Conservation (phyloP, 2,329 filamentous ascomycete species). For the Microsporum canis region DNA sequence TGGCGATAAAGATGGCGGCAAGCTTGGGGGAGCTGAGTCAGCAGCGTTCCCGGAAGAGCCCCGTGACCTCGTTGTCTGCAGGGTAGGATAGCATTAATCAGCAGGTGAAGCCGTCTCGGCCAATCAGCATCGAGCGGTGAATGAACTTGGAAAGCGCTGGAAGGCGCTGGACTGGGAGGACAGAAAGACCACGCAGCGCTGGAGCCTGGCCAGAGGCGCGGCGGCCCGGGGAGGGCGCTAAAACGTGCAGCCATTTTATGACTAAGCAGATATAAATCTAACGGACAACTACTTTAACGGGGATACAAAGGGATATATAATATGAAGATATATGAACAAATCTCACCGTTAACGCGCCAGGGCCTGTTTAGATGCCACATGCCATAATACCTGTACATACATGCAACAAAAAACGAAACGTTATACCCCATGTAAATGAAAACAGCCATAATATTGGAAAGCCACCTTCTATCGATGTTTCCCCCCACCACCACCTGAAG, state of each 20-base stretch:
- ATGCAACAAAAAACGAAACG: not conserved
- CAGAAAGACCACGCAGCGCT: conserved; percentile 5
- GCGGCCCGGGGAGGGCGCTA: not conserved
- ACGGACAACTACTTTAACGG: not conserved
- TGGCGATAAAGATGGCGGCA: not conserved
- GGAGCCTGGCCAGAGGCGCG: not conserved
- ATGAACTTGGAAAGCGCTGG: conserved; percentile 11
- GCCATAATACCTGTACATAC: not conserved
- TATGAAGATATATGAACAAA: not conserved
- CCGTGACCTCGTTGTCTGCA: conserved; percentile 4
- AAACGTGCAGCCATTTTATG: not conserved
- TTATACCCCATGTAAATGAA: not conserved
- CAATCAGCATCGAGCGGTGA: conserved; percentile 9
- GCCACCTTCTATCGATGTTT: not conserved
- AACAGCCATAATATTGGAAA: not conserved
- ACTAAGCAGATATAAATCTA: not conserved
- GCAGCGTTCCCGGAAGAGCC: not conserved
- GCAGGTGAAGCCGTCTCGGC: not conserved
- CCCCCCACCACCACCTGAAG: not conserved
- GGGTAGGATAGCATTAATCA: not conserved
- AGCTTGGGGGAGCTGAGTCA: conserved; percentile 8
- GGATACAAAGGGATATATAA: not conserved
- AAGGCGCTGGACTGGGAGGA: conserved; percentile 9
- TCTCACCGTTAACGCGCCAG: not conserved
- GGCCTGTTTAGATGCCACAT: not conserved